phyloP scores from a whole-genome alignment of 257 asterid species.

The Knoxia roxburghii region DNA sequence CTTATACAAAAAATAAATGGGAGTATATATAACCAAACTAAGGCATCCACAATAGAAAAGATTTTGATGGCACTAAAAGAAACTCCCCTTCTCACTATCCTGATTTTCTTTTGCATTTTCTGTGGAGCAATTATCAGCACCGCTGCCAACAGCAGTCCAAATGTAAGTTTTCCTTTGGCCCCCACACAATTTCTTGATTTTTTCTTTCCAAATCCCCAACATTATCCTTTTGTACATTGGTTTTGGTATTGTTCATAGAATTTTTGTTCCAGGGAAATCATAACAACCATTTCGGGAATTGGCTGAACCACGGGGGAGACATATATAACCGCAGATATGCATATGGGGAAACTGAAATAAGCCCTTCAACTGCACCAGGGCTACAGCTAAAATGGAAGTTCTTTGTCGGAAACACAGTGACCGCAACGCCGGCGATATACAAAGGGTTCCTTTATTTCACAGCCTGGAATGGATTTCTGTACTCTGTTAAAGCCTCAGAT shows the following conservation, averaged over 20 bases:
- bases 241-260: too few species aligned
- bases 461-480: neutral
- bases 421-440: neutral
- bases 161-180: neutral
- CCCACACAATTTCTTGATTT: too few species aligned
- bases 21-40: too few species aligned
- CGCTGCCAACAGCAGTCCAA: neutral
- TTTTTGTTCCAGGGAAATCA: too few species aligned
- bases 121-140: neutral
- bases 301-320: slow-evolving; percentile 3
- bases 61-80: neutral
- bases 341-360: neutral
- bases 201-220: too few species aligned
- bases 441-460: neutral
- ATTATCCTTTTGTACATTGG: too few species aligned
- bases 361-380: neutral
- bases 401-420: neutral
- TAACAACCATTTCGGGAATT: neutral
- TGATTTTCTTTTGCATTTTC: neutral
- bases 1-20: too few species aligned
- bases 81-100: neutral
- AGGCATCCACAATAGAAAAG: too few species aligned
- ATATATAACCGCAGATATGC: neutral
- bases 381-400: neutral
- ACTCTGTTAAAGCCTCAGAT: neutral